These are phyloP conservation scores for Haplosporangium sp. DNA, from an alignment of 371 early-diverging fungal species.

Conservation along the genomic window DNA sequence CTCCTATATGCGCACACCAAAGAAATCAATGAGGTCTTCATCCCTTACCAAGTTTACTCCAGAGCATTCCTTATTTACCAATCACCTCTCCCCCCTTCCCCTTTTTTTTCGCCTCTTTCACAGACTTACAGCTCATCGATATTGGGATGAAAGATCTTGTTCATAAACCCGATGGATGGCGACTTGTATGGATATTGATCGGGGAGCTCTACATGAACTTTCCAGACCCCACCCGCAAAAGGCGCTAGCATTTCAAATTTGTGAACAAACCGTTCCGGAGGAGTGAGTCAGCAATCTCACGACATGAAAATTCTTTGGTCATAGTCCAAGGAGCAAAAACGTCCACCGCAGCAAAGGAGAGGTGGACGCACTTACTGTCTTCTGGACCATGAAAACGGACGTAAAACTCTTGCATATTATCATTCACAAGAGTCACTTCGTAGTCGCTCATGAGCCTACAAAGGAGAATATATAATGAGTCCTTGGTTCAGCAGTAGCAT, in stretches of 20 bases:
- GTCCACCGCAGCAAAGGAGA: background rate
- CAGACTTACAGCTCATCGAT: constrained; percentile 96
- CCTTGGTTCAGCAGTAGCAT: background rate
- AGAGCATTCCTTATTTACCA: background rate
- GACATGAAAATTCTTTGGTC: background rate
- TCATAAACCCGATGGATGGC: constrained; percentile 99
- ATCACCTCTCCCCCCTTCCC: background rate
- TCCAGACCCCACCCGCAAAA: constrained; percentile 96
- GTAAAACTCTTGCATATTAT: constrained; percentile 98
- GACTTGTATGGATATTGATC: constrained; percentile 99
- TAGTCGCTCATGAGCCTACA: constrained; percentile 97
- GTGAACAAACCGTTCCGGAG: too few species aligned
- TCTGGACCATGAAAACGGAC: constrained; percentile 94
- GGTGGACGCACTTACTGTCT: constrained; percentile 79
- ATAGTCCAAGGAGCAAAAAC: background rate
- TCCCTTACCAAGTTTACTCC: too few species aligned
- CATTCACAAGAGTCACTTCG: constrained; percentile 97
- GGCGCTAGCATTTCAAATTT: constrained; percentile 73
- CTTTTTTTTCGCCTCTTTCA: background rate
- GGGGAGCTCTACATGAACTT: constrained; percentile 97
- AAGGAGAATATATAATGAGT: background rate
- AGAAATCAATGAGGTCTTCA: background rate
- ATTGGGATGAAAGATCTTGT: constrained; percentile 99
- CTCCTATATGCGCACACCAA: constrained; percentile 67
- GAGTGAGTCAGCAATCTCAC: constrained; percentile 1